Base-by-base conservation (phyloP, 83 land plant genomes). In the Diphasiastrum complanatum region DNA sequence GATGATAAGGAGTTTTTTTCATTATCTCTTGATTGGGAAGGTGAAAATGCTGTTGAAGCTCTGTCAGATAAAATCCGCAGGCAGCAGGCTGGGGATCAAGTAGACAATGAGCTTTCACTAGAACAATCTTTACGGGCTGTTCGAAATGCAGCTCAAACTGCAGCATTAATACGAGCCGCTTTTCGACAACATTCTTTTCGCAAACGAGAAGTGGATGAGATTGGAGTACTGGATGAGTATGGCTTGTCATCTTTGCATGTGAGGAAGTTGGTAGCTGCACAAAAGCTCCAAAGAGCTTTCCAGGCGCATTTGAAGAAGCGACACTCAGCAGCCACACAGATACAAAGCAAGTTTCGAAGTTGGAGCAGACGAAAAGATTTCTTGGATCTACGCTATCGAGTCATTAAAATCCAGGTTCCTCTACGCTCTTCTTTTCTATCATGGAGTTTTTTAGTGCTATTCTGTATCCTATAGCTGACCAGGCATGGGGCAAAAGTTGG, bases 361-460 rank as follows among this genome's bases (percentile, higher is more conserved):
- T 93, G 86, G 86, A 89, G 82, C 75, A 78, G 79, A 36, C 84
- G 99, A 6, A 85, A 77, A 46, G 79, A 81, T 20, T 93, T 81
- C 54, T 71, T 89, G 18, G 41, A 78, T 1, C 46, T 93, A 37
- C 85, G 89, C 29, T 82, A 79, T 70, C 81, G 83, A 72, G 96
- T 93, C 2, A 92, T 93, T 47, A 81, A 71, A 53, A 83, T 89
- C 64, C 96, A 89, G 84, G 95, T 88, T 71, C n/a, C n/a, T n/a
- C n/a, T n/a, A n/a, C n/a, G n/a, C n/a, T n/a, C n/a, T n/a, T n/a
- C n/a, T n/a, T n/a, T n/a, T n/a, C n/a, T n/a, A n/a, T n/a, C n/a
- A n/a, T n/a, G n/a, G n/a, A n/a, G n/a, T n/a, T n/a, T n/a, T n/a
- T n/a, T n/a, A n/a, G n/a, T n/a, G n/a, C n/a, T n/a, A n/a, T n/a